Evolutionary conservation across 768 basidiomycete species (phyloP), one percentile per base, ranked within the genome.

Genomic region (Galerina sulciceps): DNA sequence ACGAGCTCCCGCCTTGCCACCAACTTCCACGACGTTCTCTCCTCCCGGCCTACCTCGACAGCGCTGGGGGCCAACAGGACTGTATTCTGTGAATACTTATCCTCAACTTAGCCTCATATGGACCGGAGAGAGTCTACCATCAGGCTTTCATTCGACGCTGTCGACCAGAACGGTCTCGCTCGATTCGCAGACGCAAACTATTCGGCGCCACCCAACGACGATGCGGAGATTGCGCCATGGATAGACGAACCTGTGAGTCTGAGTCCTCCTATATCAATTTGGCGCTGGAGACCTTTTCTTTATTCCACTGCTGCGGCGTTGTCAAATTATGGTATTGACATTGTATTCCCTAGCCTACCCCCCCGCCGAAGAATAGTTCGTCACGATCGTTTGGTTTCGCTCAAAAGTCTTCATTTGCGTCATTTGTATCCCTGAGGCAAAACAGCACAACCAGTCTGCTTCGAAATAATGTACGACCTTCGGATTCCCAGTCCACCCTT

Each of bases 371-470:
- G 63, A 64, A 68, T 43, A 63, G 63, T 14, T 47, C 70, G 10
- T 63, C 68, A n/a, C 69, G 71, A 15, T 65, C 67, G 8, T 81
- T 81, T 57, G 73, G 73, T 9, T 78, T 81, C 54, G 57, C 67
- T 4, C 65, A 71, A 10, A 81, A 82, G 59, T 44, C 73, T 0
- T 80, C 81, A 0, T 74, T 83, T 56, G 64, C 78, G 6, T 78
- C 80, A 10, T 73, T 83, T 59, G 66, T 67, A 17, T 73, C 67
- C 56, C 60, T 65, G 57, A 73, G 67, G 20, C 73, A 69, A 34
- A 75, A 69, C 54, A 75, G 75, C 52, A 67, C 71, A 35, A 66
- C 62, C 55, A 69, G 34, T 63, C 61, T 75, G 51, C 65, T 66
- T 57, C 63, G 75, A 42, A 41, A n/a, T 43, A 48, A 22, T 41